A percentile compares a stretch with the other conserved stretches of the same genome.
Evolutionary conservation across 2,329 filamentous ascomycete species (phyloP).

Genomic region (Tolypocladium nubicola): DNA sequence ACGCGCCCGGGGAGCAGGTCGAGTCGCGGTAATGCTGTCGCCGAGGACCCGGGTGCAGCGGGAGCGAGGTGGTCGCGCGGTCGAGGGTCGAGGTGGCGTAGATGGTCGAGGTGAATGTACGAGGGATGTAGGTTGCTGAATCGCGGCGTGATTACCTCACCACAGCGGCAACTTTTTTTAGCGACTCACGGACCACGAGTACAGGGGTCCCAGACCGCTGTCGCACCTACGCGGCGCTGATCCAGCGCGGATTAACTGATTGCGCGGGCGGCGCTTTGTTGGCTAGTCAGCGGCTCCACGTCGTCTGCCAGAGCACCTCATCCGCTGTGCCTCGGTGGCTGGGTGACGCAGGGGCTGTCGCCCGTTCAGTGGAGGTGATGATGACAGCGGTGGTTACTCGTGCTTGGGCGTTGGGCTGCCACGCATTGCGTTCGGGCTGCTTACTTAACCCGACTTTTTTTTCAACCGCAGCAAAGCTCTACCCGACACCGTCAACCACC

Average conservation of each 20-base stretch:
- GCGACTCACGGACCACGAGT: background rate
- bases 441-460: background rate
- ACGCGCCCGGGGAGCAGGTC: too few species aligned
- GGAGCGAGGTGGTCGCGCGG: background rate
- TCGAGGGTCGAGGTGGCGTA: background rate
- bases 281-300: background rate
- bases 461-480: background rate
- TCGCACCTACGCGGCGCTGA: background rate
- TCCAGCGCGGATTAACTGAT: background rate
- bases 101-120: too few species aligned
- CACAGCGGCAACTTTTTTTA: background rate
- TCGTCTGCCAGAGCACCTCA: background rate
- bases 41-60: background rate
- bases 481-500: background rate
- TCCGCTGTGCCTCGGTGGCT: background rate
- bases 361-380: background rate
- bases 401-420: conserved; percentile 1
- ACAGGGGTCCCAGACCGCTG: background rate
- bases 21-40: too few species aligned
- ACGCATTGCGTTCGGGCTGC: background rate
- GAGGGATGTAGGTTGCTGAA: background rate
- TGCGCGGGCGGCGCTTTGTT: background rate
- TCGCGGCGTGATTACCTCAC: background rate
- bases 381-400: background rate
- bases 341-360: background rate